Base-by-base conservation (phyloP, 768 basidiomycete genomes). In the Cystofilobasidium ferigula region DNA sequence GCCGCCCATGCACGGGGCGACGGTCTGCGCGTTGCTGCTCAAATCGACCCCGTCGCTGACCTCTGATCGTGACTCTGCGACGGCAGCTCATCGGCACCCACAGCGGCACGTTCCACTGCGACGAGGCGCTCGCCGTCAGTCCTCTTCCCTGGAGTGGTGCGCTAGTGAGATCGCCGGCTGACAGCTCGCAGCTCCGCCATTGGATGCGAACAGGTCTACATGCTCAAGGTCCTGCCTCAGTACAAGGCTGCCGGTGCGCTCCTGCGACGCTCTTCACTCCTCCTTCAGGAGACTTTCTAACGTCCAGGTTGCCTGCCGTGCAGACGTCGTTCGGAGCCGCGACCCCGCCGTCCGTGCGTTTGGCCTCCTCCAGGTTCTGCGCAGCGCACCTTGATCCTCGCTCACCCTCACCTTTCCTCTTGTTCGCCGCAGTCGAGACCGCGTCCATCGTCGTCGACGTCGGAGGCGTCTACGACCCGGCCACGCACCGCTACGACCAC, bases 391-490 rank as follows among this genome's bases (percentile, higher is more conserved):
- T 43, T 0, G 57, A 9, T n/a, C 13, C 62, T 45, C 71, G 67
- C 72, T 93, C 36, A 85, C 84, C 72, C 83, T 91, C 43, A 85
- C 81, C 45, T 82, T 18, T 9, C 47, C 28, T 9, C 34, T 18
- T 26, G 36, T 9, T 14, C 40, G n/a, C 14, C 56, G 9, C 65
- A 76, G 75, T 77, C 40, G 84, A 85, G 67, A 80, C 83, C 8
- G 92, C 93, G 75, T 86, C 92, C 74, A 91, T 99, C 72, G 88
- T 99, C 35, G 90, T 98, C 28, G 94, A 99, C 73, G 92, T 99
- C 58, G 93, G 95, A 13, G 92, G 88, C 8, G 81, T 88, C 28
- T 99, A 97, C 75, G 89, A 94, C 63, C 83, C 85, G 72, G 78
- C 78, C 67, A 83, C 80, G 63, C 82, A 86, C 61, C 82, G 86